phyloP scores from a whole-genome alignment of 768 basidiomycete species.

The Pisolithus marmoratus region DNA sequence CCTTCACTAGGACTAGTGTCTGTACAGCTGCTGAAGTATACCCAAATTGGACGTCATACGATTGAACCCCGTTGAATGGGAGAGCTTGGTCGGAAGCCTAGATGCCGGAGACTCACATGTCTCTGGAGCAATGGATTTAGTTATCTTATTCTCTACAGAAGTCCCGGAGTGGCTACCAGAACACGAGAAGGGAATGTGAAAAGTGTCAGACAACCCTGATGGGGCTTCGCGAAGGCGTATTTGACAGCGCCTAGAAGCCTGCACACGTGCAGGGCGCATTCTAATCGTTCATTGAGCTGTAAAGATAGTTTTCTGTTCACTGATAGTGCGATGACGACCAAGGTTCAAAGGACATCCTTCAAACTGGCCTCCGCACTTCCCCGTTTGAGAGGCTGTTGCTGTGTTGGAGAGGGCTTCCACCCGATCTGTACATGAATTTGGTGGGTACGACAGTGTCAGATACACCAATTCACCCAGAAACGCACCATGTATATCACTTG shows the following conservation, averaged over 20 bases:
- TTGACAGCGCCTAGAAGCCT: not conserved
- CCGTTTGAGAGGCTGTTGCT: slow-evolving; percentile 60
- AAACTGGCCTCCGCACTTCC: slow-evolving; percentile 58
- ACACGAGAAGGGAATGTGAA: not conserved
- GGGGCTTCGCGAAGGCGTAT: not conserved
- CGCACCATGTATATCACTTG: slow-evolving; percentile 90
- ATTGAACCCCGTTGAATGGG: not conserved
- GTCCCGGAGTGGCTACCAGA: not conserved
- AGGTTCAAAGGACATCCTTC: slow-evolving; percentile 48
- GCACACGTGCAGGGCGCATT: not conserved
- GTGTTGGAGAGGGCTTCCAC: slow-evolving; percentile 69
- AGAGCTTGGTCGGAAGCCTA: not conserved
- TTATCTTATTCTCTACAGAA: not conserved
- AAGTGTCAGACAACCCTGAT: not conserved
- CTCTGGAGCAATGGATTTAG: not conserved
- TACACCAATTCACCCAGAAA: slow-evolving; percentile 2
- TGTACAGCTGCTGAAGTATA: not conserved
- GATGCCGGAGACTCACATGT: not conserved
- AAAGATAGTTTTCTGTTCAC: not conserved
- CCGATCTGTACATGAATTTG: slow-evolving; percentile 54
- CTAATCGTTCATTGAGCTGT: not conserved
- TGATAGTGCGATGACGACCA: not conserved
- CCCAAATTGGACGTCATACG: not conserved
- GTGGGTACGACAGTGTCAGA: not conserved
- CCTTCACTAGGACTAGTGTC: not conserved